Conservation (phyloP, 2,329 filamentous ascomycete species). For the Sclerotiophoma versabilis region DNA sequence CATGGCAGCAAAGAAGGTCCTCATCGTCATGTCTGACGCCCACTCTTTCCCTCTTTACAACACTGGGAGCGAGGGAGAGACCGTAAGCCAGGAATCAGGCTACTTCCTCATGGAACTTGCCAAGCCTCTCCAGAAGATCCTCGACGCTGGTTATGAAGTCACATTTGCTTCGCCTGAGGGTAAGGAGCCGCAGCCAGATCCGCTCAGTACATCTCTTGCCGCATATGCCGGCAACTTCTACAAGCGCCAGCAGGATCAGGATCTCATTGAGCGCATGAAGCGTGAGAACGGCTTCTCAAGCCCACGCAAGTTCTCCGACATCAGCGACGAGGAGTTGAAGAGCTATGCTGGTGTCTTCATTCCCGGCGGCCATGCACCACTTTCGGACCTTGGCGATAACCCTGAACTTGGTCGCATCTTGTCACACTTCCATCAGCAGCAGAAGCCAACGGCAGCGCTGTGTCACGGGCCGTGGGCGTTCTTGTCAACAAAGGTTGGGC, state of each 20-base stretch:
- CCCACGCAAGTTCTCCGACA: slow-evolving; percentile 49
- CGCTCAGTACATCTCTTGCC: slow-evolving; percentile 51
- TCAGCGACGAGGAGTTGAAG: slow-evolving; percentile 51
- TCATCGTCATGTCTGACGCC: slow-evolving; percentile 56
- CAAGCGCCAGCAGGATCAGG: slow-evolving; percentile 51
- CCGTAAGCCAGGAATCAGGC: slow-evolving; percentile 35
- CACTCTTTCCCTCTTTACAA: slow-evolving; percentile 45
- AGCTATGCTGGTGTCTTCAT: slow-evolving; percentile 54
- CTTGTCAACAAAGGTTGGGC: slow-evolving; percentile 50
- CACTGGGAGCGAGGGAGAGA: slow-evolving; percentile 33
- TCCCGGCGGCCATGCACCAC: slow-evolving; percentile 56
- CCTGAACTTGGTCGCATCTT: slow-evolving; percentile 54
- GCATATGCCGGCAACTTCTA: slow-evolving; percentile 58
- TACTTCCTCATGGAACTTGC: slow-evolving; percentile 46
- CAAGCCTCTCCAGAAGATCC: slow-evolving; percentile 39
- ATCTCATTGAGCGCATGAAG: slow-evolving; percentile 55
- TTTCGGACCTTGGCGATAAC: slow-evolving; percentile 53
- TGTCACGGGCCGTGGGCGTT: slow-evolving; percentile 58
- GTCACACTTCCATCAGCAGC: slow-evolving; percentile 49
- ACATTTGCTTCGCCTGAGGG: slow-evolving; percentile 57
- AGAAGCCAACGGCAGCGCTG: slow-evolving; percentile 56
- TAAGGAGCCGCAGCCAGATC: slow-evolving; percentile 52
- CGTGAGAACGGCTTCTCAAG: slow-evolving; percentile 52
- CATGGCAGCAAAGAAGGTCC: slow-evolving; percentile 50
- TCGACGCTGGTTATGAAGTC: slow-evolving; percentile 49